phyloP scores from a whole-genome alignment of 2,329 filamentous ascomycete species.

The Monosporascus sp. region DNA sequence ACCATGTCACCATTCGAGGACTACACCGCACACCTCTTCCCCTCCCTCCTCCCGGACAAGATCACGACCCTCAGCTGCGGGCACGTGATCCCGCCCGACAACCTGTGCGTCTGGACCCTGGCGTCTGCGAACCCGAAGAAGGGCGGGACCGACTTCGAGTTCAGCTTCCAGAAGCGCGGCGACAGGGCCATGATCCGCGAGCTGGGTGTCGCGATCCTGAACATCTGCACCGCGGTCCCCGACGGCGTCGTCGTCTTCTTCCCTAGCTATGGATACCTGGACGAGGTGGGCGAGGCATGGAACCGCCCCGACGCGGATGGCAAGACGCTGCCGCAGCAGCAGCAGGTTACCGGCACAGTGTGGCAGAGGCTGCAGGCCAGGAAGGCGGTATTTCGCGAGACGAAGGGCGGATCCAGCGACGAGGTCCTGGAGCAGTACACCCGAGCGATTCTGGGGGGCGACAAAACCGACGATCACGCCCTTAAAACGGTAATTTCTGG shows the following conservation, averaged over 20 bases:
- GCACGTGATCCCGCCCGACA: constrained; percentile 82
- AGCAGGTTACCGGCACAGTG: constrained; percentile 21
- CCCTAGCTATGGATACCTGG: constrained; percentile 87
- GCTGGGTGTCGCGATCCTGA: constrained; percentile 67
- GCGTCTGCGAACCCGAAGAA: constrained; percentile 33
- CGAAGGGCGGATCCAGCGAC: constrained; percentile 54
- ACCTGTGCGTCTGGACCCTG: constrained; percentile 74
- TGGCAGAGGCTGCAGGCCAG: constrained; percentile 53
- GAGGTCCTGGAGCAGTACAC: constrained; percentile 70
- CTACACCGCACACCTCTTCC: constrained; percentile 81
- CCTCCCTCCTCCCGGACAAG: constrained; percentile 56
- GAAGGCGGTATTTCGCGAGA: constrained; percentile 60
- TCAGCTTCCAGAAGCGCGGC: constrained; percentile 75
- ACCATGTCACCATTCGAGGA: constrained; percentile 98
- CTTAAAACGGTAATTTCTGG: too few species aligned
- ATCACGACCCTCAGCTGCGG: constrained; percentile 85
- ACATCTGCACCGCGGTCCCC: constrained; percentile 67
- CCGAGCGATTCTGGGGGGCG: constrained; percentile 52
- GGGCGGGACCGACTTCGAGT: constrained; percentile 60
- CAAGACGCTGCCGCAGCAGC: constrained; percentile 16
- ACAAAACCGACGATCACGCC: constrained; percentile 14
- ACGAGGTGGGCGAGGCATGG: constrained; percentile 64
- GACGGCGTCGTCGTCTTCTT: constrained; percentile 95
- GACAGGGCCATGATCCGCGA: constrained; percentile 65
- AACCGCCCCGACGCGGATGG: constrained; percentile 27